Percentiles rank a stretch among this genome's conserved stretches.
These are phyloP conservation scores for Labyrinthula sp. DNA, from an alignment of 352 stramenopile species.

Conservation along the genomic window DNA sequence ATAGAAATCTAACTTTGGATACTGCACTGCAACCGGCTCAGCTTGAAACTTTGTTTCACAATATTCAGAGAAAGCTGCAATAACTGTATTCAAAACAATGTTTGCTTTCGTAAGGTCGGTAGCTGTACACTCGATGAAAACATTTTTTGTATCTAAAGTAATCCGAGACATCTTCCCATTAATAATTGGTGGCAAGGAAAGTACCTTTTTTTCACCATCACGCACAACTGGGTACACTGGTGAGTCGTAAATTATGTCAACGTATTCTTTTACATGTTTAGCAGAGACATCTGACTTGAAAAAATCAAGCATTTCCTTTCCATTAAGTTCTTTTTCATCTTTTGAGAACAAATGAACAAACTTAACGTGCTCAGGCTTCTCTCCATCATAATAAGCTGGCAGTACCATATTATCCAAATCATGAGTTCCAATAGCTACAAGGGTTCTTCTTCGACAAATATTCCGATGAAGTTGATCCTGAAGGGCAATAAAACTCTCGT, in stretches of 20 bases:
- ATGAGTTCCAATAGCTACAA: constrained; percentile 98
- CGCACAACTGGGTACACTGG: constrained; percentile 89
- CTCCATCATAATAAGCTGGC: constrained; percentile 70
- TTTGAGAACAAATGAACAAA: constrained; percentile 75
- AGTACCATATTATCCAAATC: constrained; percentile 80
- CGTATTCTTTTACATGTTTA: constrained; percentile 98
- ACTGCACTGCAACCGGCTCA: constrained; percentile 84
- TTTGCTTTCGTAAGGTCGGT: constrained; percentile 98
- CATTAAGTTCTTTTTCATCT: constrained; percentile 64
- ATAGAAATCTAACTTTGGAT: constrained; percentile 41
- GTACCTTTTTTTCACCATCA: constrained; percentile 76
- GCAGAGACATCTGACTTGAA: constrained; percentile 73
- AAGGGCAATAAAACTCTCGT: constrained; percentile 98
- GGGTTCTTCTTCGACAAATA: constrained; percentile 91
- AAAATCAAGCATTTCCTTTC: constrained; percentile 74
- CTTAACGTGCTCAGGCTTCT: constrained; percentile 68
- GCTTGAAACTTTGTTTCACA: constrained; percentile 80
- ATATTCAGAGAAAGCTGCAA: constrained; percentile 98
- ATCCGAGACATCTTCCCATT: constrained; percentile 89
- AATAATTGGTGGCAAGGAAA: constrained; percentile 97
- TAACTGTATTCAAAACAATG: constrained; percentile 95
- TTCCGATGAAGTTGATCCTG: constrained; percentile 99
- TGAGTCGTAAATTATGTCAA: constrained; percentile 96
- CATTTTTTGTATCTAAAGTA: constrained; percentile 83
- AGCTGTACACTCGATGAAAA: constrained; percentile 98